Evolutionary conservation across 2,329 filamentous ascomycete genomes (phyloP), one percentile per base, ranked within the genome.

Genomic region (Beauveria medogensis): DNA sequence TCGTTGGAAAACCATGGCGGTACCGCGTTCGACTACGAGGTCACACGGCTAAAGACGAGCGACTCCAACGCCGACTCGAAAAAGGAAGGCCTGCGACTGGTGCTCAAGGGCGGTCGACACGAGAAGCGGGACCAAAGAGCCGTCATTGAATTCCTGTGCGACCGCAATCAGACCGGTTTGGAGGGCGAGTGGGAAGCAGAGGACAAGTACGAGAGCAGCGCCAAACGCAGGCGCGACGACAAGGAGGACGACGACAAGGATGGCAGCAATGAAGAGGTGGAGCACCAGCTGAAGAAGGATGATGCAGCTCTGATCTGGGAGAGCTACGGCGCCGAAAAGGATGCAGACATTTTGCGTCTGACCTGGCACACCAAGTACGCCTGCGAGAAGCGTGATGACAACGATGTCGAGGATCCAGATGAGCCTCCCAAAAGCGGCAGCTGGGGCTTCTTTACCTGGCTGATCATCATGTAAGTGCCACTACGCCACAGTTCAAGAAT

Each of bases 371-470:
- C 93, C 16, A 91, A 93, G 73, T 87, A 91, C 70, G 93, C 91
- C 0, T 97, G 94, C 72, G 87, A 91, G 70, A 78, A 75, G 55
- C 72, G 72, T 28, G 74, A 70, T 43, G 75, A 78, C 20, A 74
- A 73, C 22, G 68, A 67, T 26, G 74, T 67, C 41, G 75, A 77
- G 62, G 77, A 62, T 24, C 55, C 56, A 34, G 76, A 77, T 64
- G 75, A 77, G 53, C 75, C 78, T 18, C 77, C 75, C 10, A 77
- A 78, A 47, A 78, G 79, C 58, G 74, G 73, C 20, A 82, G 85
- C 70, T 97, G 93, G 94, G 94, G 94, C 2, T 94, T 97, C 79
- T 97, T 97, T 70, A 97, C 93, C 20, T 99, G 94, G 94, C 84
- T 97, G 69, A 84, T 97, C 67, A 86, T 99, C 67, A 85, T 97